A percentile compares a stretch with the other conserved stretches of the same genome.
phyloP scores from a whole-genome alignment of 1,284 basidiomycete genomes.

The Abortiporus biennis region DNA sequence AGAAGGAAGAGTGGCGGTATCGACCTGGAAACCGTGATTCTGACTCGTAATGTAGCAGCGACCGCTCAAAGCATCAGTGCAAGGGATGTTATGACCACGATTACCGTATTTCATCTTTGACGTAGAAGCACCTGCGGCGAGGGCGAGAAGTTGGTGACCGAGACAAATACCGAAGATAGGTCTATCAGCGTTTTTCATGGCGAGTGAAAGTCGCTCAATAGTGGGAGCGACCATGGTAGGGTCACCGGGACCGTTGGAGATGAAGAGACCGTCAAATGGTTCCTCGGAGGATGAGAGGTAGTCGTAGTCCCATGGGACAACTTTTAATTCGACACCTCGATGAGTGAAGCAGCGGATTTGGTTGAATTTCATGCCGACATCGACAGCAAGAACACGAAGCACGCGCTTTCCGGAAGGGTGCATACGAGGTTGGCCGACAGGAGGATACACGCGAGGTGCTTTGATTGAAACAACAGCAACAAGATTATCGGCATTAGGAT shows the following conservation, averaged over 20 bases:
- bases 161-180: constrained; percentile 99
- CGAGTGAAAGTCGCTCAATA: constrained; percentile 65
- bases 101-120: constrained; percentile 99
- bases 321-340: constrained; percentile 94
- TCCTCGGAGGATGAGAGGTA: constrained; percentile 71
- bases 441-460: constrained; percentile 68
- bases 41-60: constrained; percentile 99
- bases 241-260: constrained; percentile 98
- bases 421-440: constrained; percentile 47
- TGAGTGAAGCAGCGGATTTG: constrained; percentile 96
- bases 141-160: constrained; percentile 94
- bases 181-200: constrained; percentile 67
- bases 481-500: constrained; percentile 89
- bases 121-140: constrained; percentile 91
- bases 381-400: constrained; percentile 85
- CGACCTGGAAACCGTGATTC: constrained; percentile 98
- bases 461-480: constrained; percentile 85
- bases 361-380: constrained; percentile 99
- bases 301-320: constrained; percentile 97
- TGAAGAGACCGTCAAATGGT: constrained; percentile 91
- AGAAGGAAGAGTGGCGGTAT: constrained; percentile 69
- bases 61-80: constrained; percentile 90
- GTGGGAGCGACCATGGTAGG: constrained; percentile 82
- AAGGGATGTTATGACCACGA: constrained; percentile 98
- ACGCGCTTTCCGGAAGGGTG: constrained; percentile 78